Percentiles rank a stretch among this genome's conserved stretches.
Evolutionary conservation across 768 basidiomycete genomes (phyloP).

Genomic region (Suillus alpinus): DNA sequence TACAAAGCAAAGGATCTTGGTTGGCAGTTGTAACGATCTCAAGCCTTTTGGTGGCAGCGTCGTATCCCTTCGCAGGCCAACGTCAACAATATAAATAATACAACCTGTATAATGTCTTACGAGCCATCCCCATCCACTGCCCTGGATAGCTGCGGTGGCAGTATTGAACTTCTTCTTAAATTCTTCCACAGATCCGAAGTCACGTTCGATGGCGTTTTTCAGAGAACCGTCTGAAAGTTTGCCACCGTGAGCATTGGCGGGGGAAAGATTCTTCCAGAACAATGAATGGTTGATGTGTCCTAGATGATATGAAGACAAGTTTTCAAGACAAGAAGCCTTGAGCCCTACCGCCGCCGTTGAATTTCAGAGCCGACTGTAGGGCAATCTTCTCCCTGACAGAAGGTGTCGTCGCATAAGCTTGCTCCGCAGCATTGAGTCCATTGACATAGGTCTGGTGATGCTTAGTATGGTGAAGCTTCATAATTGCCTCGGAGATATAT

Average conservation of each 20-base stretch:
- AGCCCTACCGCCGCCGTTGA: constrained; percentile 86
- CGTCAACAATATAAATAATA: background rate
- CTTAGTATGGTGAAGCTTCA: constrained; percentile 90
- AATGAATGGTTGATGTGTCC: constrained; percentile 94
- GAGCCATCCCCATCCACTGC: constrained; percentile 99
- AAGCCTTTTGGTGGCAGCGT: constrained; percentile 62
- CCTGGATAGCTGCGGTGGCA: constrained; percentile 88
- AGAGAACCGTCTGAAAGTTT: constrained; percentile 63
- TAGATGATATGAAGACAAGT: constrained; percentile 19
- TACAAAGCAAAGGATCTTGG: constrained; percentile 86
- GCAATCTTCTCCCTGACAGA: constrained; percentile 75
- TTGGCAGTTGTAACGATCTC: constrained; percentile 93
- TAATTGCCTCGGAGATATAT: constrained; percentile 86
- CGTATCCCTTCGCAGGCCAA: constrained; percentile 56
- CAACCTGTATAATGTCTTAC: constrained; percentile 37
- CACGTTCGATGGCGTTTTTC: constrained; percentile 69
- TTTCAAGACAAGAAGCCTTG: background rate
- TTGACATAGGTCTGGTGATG: constrained; percentile 94
- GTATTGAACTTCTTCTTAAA: constrained; percentile 88
- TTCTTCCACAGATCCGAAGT: constrained; percentile 84
- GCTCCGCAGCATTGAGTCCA: constrained; percentile 91
- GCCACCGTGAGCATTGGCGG: constrained; percentile 60
- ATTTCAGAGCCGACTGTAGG: constrained; percentile 90
- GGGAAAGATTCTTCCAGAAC: constrained; percentile 98
- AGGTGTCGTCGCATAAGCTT: constrained; percentile 63